A percentile compares a stretch with the other conserved stretches of the same genome.
Evolutionary conservation across 73 alveolate genomes (phyloP).

Genomic region (Tetrahymena malaccensis): DNA sequence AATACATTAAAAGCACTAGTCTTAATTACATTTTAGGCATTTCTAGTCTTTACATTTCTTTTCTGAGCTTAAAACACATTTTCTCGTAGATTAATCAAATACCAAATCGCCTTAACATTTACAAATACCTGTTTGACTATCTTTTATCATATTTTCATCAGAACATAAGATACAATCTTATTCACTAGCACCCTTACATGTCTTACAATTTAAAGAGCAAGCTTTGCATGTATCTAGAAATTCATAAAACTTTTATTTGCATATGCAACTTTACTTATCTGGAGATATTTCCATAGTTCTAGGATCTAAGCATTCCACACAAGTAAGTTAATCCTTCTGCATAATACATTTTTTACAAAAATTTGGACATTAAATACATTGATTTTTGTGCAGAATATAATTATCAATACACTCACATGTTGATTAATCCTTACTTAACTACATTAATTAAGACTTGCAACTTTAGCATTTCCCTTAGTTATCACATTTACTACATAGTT

Average conservation of each 20-base stretch:
- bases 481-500: neutral
- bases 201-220: neutral
- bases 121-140: neutral
- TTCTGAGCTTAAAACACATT: neutral
- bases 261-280: neutral
- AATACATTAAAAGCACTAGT: neutral
- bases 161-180: neutral
- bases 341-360: neutral
- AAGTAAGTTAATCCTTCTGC: neutral
- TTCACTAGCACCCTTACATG: neutral
- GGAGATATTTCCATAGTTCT: neutral
- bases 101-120: neutral
- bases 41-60: neutral
- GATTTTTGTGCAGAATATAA: neutral
- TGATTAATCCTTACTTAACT: neutral
- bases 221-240: neutral
- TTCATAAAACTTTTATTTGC: neutral
- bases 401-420: neutral
- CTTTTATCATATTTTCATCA: neutral
- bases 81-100: neutral
- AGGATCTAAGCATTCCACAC: neutral
- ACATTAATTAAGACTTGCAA: neutral
- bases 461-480: neutral
- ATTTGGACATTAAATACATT: neutral
- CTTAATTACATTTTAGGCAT: neutral